phyloP scores from a whole-genome alignment of 2,329 filamentous ascomycete genomes.

The Lizonia empirigonia region DNA sequence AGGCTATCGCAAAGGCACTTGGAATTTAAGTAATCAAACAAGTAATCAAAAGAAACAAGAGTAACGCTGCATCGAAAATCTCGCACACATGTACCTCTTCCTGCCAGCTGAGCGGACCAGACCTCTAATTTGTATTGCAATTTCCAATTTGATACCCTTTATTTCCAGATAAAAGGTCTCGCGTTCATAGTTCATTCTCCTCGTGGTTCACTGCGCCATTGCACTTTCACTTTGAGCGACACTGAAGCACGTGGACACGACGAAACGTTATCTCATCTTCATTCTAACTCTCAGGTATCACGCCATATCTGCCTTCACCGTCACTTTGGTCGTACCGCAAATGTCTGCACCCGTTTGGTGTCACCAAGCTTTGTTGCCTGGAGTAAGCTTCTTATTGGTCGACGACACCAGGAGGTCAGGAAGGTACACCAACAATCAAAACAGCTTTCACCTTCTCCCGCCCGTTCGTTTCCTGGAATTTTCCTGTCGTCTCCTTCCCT shows the following conservation, averaged over 20 bases:
- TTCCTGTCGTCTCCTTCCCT: not conserved
- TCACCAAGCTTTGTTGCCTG: constrained; percentile 11
- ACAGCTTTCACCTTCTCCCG: not conserved
- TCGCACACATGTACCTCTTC: too few species aligned
- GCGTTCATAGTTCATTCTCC: too few species aligned
- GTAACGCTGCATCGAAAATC: not conserved
- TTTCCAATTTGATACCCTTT: too few species aligned
- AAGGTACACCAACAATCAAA: not conserved
- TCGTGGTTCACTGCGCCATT: too few species aligned
- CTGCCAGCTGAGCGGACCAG: too few species aligned
- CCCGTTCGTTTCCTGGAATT: too few species aligned
- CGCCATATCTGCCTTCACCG: constrained; percentile 5
- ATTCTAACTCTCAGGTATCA: not conserved
- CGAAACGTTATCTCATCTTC: too few species aligned
- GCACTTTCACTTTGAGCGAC: too few species aligned
- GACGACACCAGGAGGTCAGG: not conserved
- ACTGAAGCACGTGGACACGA: too few species aligned
- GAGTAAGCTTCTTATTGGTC: not conserved
- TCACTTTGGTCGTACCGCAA: constrained; percentile 8
- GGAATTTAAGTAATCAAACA: constrained; percentile 22
- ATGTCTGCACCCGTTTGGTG: constrained; percentile 11
- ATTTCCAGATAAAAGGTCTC: too few species aligned
- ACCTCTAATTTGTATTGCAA: too few species aligned
- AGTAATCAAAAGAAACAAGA: not conserved
- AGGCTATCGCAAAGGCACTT: constrained; percentile 51